Percentiles rank a stretch among this genome's conserved stretches.
Evolutionary conservation across 2,329 filamentous ascomycete genomes (phyloP).

Genomic region (Apiospora saccharicola): DNA sequence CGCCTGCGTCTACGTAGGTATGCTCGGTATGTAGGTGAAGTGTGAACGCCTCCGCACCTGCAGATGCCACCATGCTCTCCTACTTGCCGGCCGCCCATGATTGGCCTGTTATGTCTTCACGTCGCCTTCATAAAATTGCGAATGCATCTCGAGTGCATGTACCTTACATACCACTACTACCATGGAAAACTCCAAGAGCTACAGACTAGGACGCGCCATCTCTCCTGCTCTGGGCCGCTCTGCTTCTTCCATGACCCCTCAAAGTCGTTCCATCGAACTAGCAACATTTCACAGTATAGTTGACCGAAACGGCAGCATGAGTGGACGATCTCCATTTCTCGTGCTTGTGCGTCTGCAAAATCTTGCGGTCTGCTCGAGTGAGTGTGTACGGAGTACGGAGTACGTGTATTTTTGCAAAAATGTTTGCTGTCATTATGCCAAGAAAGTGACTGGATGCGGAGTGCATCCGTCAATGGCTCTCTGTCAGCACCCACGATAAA

Average conservation of each 20-base stretch:
- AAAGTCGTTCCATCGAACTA: conserved; percentile 1
- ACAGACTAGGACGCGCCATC: not conserved
- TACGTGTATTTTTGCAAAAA: not conserved
- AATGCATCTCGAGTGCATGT: conserved; percentile 1
- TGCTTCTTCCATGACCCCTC: not conserved
- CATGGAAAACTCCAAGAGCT: not conserved
- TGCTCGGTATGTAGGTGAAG: not conserved
- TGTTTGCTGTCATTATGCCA: not conserved
- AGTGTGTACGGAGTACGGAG: not conserved
- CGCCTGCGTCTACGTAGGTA: not conserved
- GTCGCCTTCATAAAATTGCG: not conserved
- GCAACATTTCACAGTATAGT: not conserved
- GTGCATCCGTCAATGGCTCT: not conserved
- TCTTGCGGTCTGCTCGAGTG: not conserved
- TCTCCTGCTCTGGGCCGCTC: not conserved
- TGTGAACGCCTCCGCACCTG: conserved; percentile 7
- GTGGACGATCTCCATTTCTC: not conserved
- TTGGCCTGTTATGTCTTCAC: conserved; percentile 13
- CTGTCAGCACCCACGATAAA: conserved; percentile 14
- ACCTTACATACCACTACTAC: conserved; percentile 9
- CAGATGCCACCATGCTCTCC: not conserved
- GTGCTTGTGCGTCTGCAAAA: not conserved
- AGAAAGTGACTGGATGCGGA: not conserved
- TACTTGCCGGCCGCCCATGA: not conserved
- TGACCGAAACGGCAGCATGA: not conserved